Evolutionary conservation across 495 filamentous ascomycete genomes (phyloP).

Genomic region (Talaromyces stipitatus): DNA sequence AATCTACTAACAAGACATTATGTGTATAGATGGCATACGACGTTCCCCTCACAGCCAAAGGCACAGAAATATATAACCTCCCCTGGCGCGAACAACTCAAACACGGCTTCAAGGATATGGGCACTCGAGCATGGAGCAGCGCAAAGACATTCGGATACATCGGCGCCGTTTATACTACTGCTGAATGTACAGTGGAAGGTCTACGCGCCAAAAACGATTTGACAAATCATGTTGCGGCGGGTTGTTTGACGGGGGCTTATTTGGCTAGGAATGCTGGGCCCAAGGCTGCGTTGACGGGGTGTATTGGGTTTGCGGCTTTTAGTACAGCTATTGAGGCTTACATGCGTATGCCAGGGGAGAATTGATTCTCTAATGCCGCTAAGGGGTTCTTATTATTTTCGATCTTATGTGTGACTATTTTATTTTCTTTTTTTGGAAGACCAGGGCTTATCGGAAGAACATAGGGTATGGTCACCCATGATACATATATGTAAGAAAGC

Average conservation of each 20-base stretch:
- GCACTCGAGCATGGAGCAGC: constrained; percentile 67
- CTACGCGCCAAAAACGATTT: constrained; percentile 88
- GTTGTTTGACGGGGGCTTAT: constrained; percentile 86
- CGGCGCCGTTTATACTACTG: constrained; percentile 82
- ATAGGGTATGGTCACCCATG: background rate
- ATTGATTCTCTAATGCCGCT: constrained; percentile 10
- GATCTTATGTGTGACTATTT: background rate
- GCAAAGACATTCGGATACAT: constrained; percentile 94
- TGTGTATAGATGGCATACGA: constrained; percentile 78
- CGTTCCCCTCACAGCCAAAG: constrained; percentile 61
- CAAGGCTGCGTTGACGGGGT: constrained; percentile 81
- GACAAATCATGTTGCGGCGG: constrained; percentile 77
- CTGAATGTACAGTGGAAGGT: constrained; percentile 93
- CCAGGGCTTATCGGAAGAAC: background rate
- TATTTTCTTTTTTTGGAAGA: no score
- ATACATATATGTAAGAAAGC: background rate
- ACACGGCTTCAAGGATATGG: constrained; percentile 90
- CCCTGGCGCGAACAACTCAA: constrained; percentile 76
- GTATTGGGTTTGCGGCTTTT: constrained; percentile 93
- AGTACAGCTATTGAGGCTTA: constrained; percentile 91
- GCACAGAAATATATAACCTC: constrained; percentile 57
- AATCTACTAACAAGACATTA: background rate
- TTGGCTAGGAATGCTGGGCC: constrained; percentile 80
- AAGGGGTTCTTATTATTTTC: no score
- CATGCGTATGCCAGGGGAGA: constrained; percentile 56